Percentiles rank a stretch among this genome's conserved stretches.
Conservation (phyloP, 768 basidiomycete genomes). For the Boletus patriciae region DNA sequence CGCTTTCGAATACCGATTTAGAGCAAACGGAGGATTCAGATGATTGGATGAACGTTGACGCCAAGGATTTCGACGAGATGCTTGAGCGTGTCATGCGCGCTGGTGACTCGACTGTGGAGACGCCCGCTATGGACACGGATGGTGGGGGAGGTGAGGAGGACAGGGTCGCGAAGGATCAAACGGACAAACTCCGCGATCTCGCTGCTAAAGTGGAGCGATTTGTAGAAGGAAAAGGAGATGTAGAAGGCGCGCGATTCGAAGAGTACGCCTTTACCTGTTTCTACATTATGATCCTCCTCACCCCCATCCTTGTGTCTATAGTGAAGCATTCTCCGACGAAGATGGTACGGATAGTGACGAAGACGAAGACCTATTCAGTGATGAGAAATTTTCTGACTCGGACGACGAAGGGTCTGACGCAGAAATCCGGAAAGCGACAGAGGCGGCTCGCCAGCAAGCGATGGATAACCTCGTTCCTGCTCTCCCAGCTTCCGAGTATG, state of each 20-base stretch:
- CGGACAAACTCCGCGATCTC: slow-evolving; percentile 67
- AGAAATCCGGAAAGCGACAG: slow-evolving; percentile 28
- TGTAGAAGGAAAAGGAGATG: slow-evolving; percentile 83
- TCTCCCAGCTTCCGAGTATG: slow-evolving; percentile 83
- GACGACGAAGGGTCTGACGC: slow-evolving; percentile 42
- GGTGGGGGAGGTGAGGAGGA: slow-evolving; percentile 35
- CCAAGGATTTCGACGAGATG: slow-evolving; percentile 72
- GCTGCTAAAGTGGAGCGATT: slow-evolving; percentile 89
- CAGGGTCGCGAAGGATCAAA: slow-evolving; percentile 59
- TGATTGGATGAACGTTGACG: slow-evolving; percentile 83
- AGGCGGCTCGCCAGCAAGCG: slow-evolving; percentile 53
- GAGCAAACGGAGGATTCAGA: slow-evolving; percentile 65
- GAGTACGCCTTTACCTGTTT: slow-evolving; percentile 59
- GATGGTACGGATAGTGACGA: slow-evolving; percentile 34
- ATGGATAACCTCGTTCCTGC: slow-evolving; percentile 83
- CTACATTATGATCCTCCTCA: neutral
- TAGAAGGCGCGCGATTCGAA: slow-evolving; percentile 86
- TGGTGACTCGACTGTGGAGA: slow-evolving; percentile 12
- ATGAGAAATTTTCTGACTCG: slow-evolving; percentile 47
- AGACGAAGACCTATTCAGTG: slow-evolving; percentile 38
- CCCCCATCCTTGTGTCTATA: slow-evolving; percentile 24
- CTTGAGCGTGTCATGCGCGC: slow-evolving; percentile 45
- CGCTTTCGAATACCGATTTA: slow-evolving; percentile 15
- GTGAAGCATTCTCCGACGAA: slow-evolving; percentile 71
- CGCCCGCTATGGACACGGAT: slow-evolving; percentile 54